These are phyloP conservation scores for Claviceps humidiphila DNA, from an alignment of 2,329 filamentous ascomycete species.

Conservation along the genomic window DNA sequence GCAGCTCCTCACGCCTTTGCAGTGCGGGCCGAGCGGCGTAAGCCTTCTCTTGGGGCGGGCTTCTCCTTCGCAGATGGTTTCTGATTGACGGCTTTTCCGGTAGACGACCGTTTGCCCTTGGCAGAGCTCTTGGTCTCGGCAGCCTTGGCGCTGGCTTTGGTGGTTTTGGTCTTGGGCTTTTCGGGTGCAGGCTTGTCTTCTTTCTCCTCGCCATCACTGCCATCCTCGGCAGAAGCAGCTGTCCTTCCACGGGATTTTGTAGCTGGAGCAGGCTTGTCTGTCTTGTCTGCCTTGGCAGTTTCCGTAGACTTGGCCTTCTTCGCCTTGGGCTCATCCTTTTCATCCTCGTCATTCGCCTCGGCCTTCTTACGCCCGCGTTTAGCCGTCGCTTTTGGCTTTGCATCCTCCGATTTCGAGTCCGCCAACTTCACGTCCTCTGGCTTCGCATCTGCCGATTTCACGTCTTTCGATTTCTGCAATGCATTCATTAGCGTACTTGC, in stretches of 20 bases:
- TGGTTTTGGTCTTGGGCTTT: slow-evolving; percentile 5
- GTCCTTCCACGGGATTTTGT: not conserved
- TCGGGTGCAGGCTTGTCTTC: slow-evolving; percentile 4
- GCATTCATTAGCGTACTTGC: not conserved
- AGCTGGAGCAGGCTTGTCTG: slow-evolving; percentile 9
- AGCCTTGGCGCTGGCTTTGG: slow-evolving; percentile 2
- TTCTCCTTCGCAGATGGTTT: slow-evolving; percentile 6
- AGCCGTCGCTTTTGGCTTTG: slow-evolving; percentile 19
- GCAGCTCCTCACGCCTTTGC: slow-evolving; percentile 10
- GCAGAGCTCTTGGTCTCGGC: not conserved
- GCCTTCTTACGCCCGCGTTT: slow-evolving; percentile 24
- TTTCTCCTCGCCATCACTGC: slow-evolving; percentile 8
- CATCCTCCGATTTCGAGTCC: slow-evolving; percentile 1
- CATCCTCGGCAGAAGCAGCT: slow-evolving; percentile 5
- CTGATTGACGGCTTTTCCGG: slow-evolving; percentile 2
- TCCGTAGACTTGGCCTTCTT: slow-evolving; percentile 23
- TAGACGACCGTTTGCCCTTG: slow-evolving; percentile 3
- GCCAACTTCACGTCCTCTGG: slow-evolving; percentile 10
- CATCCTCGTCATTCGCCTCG: slow-evolving; percentile 17
- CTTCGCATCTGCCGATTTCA: slow-evolving; percentile 7
- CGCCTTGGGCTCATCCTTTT: slow-evolving; percentile 20
- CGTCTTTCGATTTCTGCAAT: slow-evolving; percentile 4
- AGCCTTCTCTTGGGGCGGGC: slow-evolving; percentile 17
- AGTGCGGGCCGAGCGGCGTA: slow-evolving; percentile 10
- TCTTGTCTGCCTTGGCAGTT: slow-evolving; percentile 12